Base-by-base conservation (phyloP, 2,329 filamentous ascomycete species). In the Taxawa tesnikishii region DNA sequence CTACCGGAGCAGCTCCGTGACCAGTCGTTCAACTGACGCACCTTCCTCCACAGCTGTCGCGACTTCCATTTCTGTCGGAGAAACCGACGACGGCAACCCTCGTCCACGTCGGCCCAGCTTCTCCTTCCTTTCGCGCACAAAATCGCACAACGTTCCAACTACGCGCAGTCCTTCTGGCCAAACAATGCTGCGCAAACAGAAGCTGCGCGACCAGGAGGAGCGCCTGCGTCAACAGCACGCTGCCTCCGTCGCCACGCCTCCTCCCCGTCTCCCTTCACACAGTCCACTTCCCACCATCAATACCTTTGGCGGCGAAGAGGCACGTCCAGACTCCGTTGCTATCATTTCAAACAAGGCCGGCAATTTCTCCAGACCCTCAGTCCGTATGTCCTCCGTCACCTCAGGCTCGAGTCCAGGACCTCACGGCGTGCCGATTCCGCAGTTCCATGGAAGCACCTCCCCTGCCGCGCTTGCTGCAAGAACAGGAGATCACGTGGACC, bases 301-400 rank as follows among this genome's bases (percentile, higher is more conserved):
- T 42, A 65, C 63, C 11, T 75, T 75, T 47, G 74, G 74, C 39
- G 73, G 72, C 42, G 79, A 83, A 34, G 60, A 71, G 31, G 65
- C 54, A 29, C 59, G 75, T 39, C 68, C 75, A 17, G 77, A 82
- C 45, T 72, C 71, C 6, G 56, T 73, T 37, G 68, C 71, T 43
- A 73, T 73, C 47, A 58, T 71, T 43, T 69, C 73, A 35, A 65
- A 64, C 46, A 43, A 56, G 47, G 49, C 33, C 43, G 44, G 36
- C 42, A 46, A 48, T 45, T 44, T 55, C 31, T 51, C 63, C 29
- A 61, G 68, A 42, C 54, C 61, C 27, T 75, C 19, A 23, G n/a
- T 26, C 21, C 15, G 9, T 12, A 32, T 32, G 30, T 23, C 19
- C 8, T 23, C 19, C 8, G 8, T n/a, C 8, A 12, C 19, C 8